Conservation (phyloP, 768 basidiomycete genomes). For the Hypholoma fasciculare region DNA sequence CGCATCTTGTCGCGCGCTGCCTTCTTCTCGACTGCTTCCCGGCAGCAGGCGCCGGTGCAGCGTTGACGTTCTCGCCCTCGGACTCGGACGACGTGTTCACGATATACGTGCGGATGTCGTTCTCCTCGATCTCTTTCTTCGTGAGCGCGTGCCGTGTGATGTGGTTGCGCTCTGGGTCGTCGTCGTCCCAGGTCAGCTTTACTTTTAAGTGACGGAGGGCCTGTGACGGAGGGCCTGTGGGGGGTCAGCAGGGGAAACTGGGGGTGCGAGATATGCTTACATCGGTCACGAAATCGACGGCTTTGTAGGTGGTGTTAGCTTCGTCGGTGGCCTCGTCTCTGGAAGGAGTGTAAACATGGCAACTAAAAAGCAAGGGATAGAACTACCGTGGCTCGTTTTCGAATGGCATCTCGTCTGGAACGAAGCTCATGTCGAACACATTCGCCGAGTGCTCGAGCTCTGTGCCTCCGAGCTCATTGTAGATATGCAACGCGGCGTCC, state of each 20-base stretch:
- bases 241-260: not conserved
- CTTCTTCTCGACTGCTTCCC: slow-evolving; percentile 19
- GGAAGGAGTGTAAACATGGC: not conserved
- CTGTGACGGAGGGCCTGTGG: slow-evolving; percentile 80
- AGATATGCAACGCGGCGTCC: slow-evolving; percentile 76
- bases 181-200: slow-evolving; percentile 97
- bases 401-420: slow-evolving; percentile 87
- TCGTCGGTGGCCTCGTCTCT: slow-evolving; percentile 87
- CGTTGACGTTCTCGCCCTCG: slow-evolving; percentile 34
- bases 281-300: slow-evolving; percentile 90
- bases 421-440: slow-evolving; percentile 92
- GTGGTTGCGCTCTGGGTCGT: slow-evolving; percentile 84
- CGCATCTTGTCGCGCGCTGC: slow-evolving; percentile 62
- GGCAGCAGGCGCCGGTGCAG: not conserved
- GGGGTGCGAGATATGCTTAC: slow-evolving; percentile 44
- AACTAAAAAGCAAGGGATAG: not conserved
- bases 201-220: slow-evolving; percentile 98
- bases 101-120: slow-evolving; percentile 81
- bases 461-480: slow-evolving; percentile 86
- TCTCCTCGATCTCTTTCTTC: slow-evolving; percentile 86
- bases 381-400: slow-evolving; percentile 70
- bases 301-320: slow-evolving; percentile 58
- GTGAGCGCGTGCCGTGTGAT: slow-evolving; percentile 79
- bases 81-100: slow-evolving; percentile 71
- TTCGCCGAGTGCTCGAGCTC: slow-evolving; percentile 98